Conservation (phyloP, 2,329 filamentous ascomycete genomes). For the Plectosphaerella cucumerina region DNA sequence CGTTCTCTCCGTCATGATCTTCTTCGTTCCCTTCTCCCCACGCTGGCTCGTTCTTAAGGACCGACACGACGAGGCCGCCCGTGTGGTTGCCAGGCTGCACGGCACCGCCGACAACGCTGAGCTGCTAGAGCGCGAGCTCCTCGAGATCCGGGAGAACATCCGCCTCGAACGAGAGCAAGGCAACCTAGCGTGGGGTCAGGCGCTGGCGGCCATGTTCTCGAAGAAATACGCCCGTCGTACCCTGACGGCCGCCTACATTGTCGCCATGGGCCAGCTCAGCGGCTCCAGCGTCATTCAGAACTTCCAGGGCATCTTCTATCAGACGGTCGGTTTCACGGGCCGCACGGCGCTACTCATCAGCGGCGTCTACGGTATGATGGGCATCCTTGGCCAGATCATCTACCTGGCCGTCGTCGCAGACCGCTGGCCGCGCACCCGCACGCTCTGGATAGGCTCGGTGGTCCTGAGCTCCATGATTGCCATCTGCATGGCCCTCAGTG, state of each 20-base stretch:
- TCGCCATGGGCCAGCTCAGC: slow-evolving; percentile 27
- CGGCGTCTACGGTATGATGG: slow-evolving; percentile 31
- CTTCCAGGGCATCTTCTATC: slow-evolving; percentile 30
- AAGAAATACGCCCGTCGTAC: slow-evolving; percentile 23
- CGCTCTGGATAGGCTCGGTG: slow-evolving; percentile 7
- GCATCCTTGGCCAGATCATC: slow-evolving; percentile 26
- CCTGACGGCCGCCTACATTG: slow-evolving; percentile 24
- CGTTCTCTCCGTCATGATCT: slow-evolving; percentile 14
- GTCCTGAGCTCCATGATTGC: slow-evolving; percentile 8
- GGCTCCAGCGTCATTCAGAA: slow-evolving; percentile 31
- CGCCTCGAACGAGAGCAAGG: slow-evolving; percentile 17
- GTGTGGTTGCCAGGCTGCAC: slow-evolving; percentile 13
- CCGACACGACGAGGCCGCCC: slow-evolving; percentile 13
- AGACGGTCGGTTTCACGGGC: slow-evolving; percentile 25
- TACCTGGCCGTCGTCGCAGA: slow-evolving; percentile 26
- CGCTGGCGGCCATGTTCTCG: slow-evolving; percentile 16
- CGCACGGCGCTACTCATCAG: slow-evolving; percentile 26
- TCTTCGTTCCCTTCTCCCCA: slow-evolving; percentile 20
- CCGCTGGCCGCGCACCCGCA: slow-evolving; percentile 21
- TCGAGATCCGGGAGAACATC: slow-evolving; percentile 24
- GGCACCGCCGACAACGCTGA: slow-evolving; percentile 13
- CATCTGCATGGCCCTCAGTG: slow-evolving; percentile 17
- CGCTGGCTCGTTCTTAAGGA: slow-evolving; percentile 14
- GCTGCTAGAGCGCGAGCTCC: slow-evolving; percentile 18
- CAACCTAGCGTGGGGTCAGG: slow-evolving; percentile 11